Base-by-base conservation (phyloP, 257 asterid genomes). In the Lithospermum erythrorhizon region DNA sequence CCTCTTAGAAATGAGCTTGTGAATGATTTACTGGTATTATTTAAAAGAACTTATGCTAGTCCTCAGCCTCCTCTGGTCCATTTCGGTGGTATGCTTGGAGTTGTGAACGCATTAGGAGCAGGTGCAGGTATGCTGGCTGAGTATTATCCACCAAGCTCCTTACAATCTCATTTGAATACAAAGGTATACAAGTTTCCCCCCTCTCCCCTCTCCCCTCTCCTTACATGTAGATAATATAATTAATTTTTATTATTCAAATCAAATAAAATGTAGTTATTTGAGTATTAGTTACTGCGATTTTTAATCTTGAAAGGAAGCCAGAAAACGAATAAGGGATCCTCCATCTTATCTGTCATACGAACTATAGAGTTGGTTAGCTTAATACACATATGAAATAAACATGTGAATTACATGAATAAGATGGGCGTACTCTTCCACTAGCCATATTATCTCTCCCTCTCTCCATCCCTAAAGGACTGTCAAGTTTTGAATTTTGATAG, bases 81-180 rank as follows among this genome's bases (percentile, higher is more conserved):
- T 75, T 83, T 93, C 32, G 96, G 98, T 63, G 98, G 86, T 17
- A 84, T 86, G 95, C 83, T 88, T 72, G 98, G 95, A 60, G 83
- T 79, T 64, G 80, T 89, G 60, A 88, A 85, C 80, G 83, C 83
- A 6, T 71, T 93, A 74, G 98, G 98, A 57, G 94, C 95, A 58
- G 81, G 83, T 77, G 93, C 86, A 13, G 97, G 94, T 63, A 78
- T 73, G 8, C 68, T 79, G 69, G 27, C 70, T 68, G 79, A 73
- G 66, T 71, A 55, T 51, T 29, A 55, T 64, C 71, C 73, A 57
- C 65, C 63, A 37, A 54, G 70, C 55, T 55, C 76, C 57, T 47
- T 65, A 8, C 52, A 70, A 55, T 35, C 74, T 60, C 37, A 70
- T 61, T 70, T 63, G 61, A 70, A 70, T 71, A 79, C 75, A 65